Evolutionary conservation across 192 early-diverging fungal species (phyloP), one percentile per base, ranked within the genome.

Genomic region (Coemansia sp.): DNA sequence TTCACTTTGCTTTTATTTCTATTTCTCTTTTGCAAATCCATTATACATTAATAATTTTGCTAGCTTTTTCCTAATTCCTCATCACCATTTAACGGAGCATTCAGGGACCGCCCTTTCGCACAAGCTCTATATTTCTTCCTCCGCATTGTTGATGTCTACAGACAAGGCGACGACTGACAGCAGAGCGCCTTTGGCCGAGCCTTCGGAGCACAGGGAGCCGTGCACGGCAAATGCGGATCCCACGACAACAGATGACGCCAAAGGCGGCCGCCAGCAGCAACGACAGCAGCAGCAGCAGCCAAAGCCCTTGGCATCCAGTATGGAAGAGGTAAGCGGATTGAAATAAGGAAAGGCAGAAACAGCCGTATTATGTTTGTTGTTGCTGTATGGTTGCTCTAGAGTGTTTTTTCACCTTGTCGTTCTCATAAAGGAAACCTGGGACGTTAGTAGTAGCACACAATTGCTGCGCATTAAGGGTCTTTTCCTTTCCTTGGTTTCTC

Each of bases 311-410:
- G 7, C 65, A 19, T 66, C 67, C 41, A 69, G 64, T 46, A 75
- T 75, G 73, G 73, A 75, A 18, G 73, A 75, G 60, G 69, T 71
- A 71, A n/a, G 69, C 22, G 10, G 32, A 11, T 4, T 49, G 18
- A 3, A n/a, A 49, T 7, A 15, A 8, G 5, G 5, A 49, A 26
- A 26, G 0, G 26, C 26, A 26, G 26, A 26, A 26, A 26, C 3
- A 26, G 26, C 26, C 26, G 1, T 26, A 26, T 26, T 26, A 26
- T 26, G 26, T 26, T 26, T 26, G 26, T 3, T 26, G 26, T 3
- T 26, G 26, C 3, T 26, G 26, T 26, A 26, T 26, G 26, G 1
- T 26, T 26, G 26, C 26, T 26, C 26, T 26, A 26, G 26, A 26
- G 26, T 2, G 26, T 3, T 3, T 26, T 26, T 0, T 26, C 26